Evolutionary conservation across 2,329 filamentous ascomycete genomes (phyloP).

Genomic region (Cladophialophora chaetospira): DNA sequence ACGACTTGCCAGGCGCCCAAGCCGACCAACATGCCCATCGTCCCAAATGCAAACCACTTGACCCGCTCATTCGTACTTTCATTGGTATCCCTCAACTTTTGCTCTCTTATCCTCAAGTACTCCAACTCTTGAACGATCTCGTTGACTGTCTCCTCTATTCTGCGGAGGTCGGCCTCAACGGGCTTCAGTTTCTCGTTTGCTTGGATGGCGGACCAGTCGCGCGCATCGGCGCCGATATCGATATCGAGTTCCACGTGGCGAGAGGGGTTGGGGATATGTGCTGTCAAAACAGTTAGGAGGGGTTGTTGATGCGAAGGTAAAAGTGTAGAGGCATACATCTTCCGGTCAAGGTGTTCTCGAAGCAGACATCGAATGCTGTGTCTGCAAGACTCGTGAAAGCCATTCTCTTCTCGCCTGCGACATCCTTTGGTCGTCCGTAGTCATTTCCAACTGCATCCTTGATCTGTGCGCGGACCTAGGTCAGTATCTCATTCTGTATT

Average conservation of each 20-base stretch:
- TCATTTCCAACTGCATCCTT: slow-evolving; percentile 94
- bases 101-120: slow-evolving; percentile 84
- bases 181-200: slow-evolving; percentile 97
- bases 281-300: slow-evolving; percentile 13
- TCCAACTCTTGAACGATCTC: slow-evolving; percentile 96
- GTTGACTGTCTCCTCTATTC: slow-evolving; percentile 84
- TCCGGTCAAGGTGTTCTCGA: slow-evolving; percentile 75
- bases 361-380: slow-evolving; percentile 93
- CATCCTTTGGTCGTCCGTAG: slow-evolving; percentile 87
- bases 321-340: slow-evolving; percentile 51
- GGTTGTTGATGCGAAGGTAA: background rate
- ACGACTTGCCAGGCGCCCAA: slow-evolving; percentile 97
- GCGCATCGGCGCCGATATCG: slow-evolving; percentile 94
- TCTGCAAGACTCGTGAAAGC: slow-evolving; percentile 93
- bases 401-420: slow-evolving; percentile 87
- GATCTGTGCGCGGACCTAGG: too few relatives aligned
- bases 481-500: too few relatives aligned
- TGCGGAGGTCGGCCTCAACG: slow-evolving; percentile 88
- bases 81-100: slow-evolving; percentile 96
- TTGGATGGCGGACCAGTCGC: slow-evolving; percentile 97
- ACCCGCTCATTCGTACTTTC: slow-evolving; percentile 99
- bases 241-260: slow-evolving; percentile 89
- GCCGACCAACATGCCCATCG: slow-evolving; percentile 85
- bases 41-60: slow-evolving; percentile 96
- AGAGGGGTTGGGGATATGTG: slow-evolving; percentile 50